Percentiles rank a stretch among this genome's conserved stretches.
Conservation (phyloP, 495 filamentous ascomycete genomes). For the Daldinia grandis region DNA sequence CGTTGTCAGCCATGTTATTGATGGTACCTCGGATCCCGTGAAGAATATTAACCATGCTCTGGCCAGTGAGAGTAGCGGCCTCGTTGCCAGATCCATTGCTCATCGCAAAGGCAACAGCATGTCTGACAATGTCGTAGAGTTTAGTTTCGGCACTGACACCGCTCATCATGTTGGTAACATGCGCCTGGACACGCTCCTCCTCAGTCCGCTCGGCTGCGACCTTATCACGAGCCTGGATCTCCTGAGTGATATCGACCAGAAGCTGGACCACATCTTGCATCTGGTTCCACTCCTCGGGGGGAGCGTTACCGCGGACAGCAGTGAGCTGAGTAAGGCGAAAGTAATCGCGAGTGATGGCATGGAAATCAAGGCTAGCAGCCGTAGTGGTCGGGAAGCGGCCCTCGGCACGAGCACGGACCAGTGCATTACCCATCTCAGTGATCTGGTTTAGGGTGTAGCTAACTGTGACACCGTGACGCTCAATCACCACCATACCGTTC, state of each 20-base stretch:
- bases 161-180: conserved; percentile 39
- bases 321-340: conserved; percentile 16
- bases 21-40: conserved; percentile 35
- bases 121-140: conserved; percentile 43
- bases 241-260: conserved; percentile 26
- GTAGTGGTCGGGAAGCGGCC: conserved; percentile 36
- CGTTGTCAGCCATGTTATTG: conserved; percentile 17
- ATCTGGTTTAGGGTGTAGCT: conserved; percentile 4
- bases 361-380: conserved; percentile 14
- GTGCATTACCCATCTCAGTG: conserved; percentile 24
- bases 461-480: background rate
- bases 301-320: conserved; percentile 15
- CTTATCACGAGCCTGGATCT: conserved; percentile 42
- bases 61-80: conserved; percentile 19
- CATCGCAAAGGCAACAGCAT: conserved; percentile 31
- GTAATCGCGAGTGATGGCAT: conserved; percentile 31
- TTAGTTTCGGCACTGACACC: conserved; percentile 35
- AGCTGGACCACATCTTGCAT: conserved; percentile 25
- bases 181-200: conserved; percentile 29
- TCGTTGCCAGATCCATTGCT: conserved; percentile 28
- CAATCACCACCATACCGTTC: background rate
- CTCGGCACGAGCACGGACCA: conserved; percentile 40
- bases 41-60: conserved; percentile 27
- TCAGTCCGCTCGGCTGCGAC: conserved; percentile 32
- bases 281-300: conserved; percentile 30